Conservation (phyloP, 208 protist genomes). For the Eutreptiella sp. region DNA sequence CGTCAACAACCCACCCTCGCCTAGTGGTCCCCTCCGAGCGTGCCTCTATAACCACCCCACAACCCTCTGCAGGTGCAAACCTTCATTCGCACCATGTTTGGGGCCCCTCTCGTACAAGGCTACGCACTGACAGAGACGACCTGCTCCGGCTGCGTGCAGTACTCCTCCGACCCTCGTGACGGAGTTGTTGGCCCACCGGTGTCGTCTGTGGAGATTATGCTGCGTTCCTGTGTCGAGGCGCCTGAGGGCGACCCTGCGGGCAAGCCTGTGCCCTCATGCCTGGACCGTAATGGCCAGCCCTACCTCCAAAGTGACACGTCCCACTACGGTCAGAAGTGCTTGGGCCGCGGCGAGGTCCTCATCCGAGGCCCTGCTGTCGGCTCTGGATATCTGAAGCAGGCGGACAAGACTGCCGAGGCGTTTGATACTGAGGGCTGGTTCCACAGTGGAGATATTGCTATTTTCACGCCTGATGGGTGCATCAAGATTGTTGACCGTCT, state of each 20-base stretch:
- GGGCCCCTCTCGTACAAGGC: conserved; percentile 56
- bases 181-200: conserved; percentile 60
- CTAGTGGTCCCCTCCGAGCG: too few species aligned
- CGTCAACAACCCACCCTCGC: too few species aligned
- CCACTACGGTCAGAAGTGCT: background rate
- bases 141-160: conserved; percentile 52
- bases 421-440: conserved; percentile 70
- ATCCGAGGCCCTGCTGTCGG: conserved; percentile 54
- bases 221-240: too few species aligned
- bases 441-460: conserved; percentile 73
- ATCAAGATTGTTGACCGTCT: conserved; percentile 68
- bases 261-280: too few species aligned
- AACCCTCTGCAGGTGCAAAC: conserved; percentile 42
- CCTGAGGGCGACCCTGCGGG: too few species aligned
- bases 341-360: conserved; percentile 48
- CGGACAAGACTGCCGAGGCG: conserved; percentile 51
- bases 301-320: conserved; percentile 12
- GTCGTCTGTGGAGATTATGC: conserved; percentile 67
- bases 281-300: conserved; percentile 6
- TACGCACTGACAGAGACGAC: conserved; percentile 74
- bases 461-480: conserved; percentile 47
- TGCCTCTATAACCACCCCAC: too few species aligned
- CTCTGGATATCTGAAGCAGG: conserved; percentile 74
- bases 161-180: conserved; percentile 49
- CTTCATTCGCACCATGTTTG: conserved; percentile 62